A percentile compares a stretch with the other conserved stretches of the same genome.
phyloP scores from a whole-genome alignment of 2,329 filamentous ascomycete genomes.

The Xylaria sp. region DNA sequence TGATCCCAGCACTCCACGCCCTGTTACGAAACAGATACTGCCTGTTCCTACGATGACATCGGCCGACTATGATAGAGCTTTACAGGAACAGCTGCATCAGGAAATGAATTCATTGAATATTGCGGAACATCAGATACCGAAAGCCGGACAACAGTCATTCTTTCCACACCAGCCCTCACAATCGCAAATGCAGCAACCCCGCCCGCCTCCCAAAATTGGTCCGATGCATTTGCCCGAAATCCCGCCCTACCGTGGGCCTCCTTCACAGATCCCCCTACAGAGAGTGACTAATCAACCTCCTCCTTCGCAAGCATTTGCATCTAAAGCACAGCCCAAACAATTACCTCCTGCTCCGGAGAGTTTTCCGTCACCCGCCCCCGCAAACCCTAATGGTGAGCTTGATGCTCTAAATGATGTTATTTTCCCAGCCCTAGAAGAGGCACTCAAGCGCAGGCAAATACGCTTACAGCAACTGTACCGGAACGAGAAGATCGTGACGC shows the following conservation, averaged over 20 bases:
- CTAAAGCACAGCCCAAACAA: slow-evolving; percentile 64
- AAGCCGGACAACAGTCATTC: slow-evolving; percentile 37
- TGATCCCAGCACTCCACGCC: slow-evolving; percentile 59
- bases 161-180: slow-evolving; percentile 48
- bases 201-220: slow-evolving; percentile 52
- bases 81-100: slow-evolving; percentile 71
- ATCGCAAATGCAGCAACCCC: slow-evolving; percentile 51
- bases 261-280: slow-evolving; percentile 40
- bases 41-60: slow-evolving; percentile 61
- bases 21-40: slow-evolving; percentile 58
- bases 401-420: slow-evolving; percentile 92
- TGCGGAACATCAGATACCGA: slow-evolving; percentile 44
- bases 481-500: slow-evolving; percentile 61
- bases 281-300: slow-evolving; percentile 45
- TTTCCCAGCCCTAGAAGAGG: slow-evolving; percentile 90
- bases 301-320: slow-evolving; percentile 62
- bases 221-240: slow-evolving; percentile 64
- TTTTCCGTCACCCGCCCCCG: slow-evolving; percentile 67
- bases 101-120: slow-evolving; percentile 69
- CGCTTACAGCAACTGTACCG: slow-evolving; percentile 65
- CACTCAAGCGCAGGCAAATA: slow-evolving; percentile 80
- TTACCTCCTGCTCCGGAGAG: slow-evolving; percentile 55
- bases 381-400: slow-evolving; percentile 73
- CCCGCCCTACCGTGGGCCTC: slow-evolving; percentile 61
- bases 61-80: slow-evolving; percentile 68